phyloP scores from a whole-genome alignment of 2,329 filamentous ascomycete genomes.

The Nothopassalora personata region DNA sequence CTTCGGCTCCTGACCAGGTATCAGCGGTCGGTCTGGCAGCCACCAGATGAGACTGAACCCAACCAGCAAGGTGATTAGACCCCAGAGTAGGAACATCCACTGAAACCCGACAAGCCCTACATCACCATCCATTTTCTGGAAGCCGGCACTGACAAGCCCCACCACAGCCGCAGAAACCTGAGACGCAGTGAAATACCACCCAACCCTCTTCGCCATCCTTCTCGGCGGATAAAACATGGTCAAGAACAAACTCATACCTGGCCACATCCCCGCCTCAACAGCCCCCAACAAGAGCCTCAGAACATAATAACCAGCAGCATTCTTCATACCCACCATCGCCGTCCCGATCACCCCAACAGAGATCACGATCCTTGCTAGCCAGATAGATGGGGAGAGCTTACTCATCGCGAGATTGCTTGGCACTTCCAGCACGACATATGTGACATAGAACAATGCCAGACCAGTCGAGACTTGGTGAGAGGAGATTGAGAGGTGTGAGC shows the following conservation, averaged over 20 bases:
- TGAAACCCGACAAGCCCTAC: slow-evolving; percentile 74
- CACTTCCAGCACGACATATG: slow-evolving; percentile 84
- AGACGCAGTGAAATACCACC: slow-evolving; percentile 81
- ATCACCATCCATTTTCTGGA: slow-evolving; percentile 81
- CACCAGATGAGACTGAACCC: slow-evolving; percentile 78
- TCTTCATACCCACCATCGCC: slow-evolving; percentile 75
- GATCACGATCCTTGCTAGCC: slow-evolving; percentile 89
- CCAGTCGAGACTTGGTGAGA: slow-evolving; percentile 76
- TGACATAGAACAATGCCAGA: slow-evolving; percentile 83
- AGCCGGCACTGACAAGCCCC: slow-evolving; percentile 81
- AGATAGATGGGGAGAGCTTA: slow-evolving; percentile 73
- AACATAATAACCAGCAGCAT: slow-evolving; percentile 82
- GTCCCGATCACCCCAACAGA: slow-evolving; percentile 78
- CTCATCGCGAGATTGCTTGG: slow-evolving; percentile 89
- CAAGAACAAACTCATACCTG: slow-evolving; percentile 88
- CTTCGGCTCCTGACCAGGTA: slow-evolving; percentile 59
- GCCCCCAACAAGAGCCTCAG: slow-evolving; percentile 78
- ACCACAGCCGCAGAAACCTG: slow-evolving; percentile 87
- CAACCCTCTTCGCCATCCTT: slow-evolving; percentile 79
- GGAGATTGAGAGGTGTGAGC: slow-evolving; percentile 61
- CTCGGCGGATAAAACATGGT: slow-evolving; percentile 88
- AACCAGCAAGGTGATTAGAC: slow-evolving; percentile 65
- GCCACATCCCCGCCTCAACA: slow-evolving; percentile 92
- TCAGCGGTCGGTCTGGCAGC: slow-evolving; percentile 76
- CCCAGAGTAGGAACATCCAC: slow-evolving; percentile 91